Evolutionary conservation across 768 basidiomycete species (phyloP).

Genomic region (Candolleomyces aberdarensis): DNA sequence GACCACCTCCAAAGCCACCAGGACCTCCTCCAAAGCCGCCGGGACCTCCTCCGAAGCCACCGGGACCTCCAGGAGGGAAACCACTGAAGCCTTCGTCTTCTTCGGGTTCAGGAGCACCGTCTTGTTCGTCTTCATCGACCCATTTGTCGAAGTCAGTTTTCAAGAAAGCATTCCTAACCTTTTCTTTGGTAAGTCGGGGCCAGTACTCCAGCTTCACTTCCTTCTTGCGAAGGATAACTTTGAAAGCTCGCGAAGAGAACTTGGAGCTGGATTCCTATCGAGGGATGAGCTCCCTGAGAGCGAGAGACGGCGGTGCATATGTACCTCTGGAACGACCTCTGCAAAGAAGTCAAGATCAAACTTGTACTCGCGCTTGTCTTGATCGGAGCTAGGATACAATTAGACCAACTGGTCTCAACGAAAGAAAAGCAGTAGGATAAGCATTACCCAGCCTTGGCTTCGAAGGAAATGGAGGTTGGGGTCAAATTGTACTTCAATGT

Average conservation of each 20-base stretch:
- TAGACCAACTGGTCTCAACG: constrained; percentile 1
- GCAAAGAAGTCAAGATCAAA: constrained; percentile 76
- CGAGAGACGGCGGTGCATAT: constrained; percentile 11
- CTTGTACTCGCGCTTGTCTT: constrained; percentile 61
- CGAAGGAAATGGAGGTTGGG: constrained; percentile 56
- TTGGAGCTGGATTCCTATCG: constrained; percentile 54
- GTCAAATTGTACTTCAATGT: constrained; percentile 62
- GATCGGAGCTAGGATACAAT: constrained; percentile 27
- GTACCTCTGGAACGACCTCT: constrained; percentile 75
- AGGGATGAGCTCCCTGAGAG: neutral
- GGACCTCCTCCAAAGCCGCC: constrained; percentile 40
- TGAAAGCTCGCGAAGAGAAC: constrained; percentile 65
- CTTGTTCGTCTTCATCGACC: constrained; percentile 98
- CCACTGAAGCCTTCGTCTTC: constrained; percentile 43
- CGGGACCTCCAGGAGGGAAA: constrained; percentile 32
- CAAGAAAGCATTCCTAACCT: constrained; percentile 72
- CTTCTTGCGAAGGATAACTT: constrained; percentile 78
- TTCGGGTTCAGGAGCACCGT: constrained; percentile 51
- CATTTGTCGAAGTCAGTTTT: constrained; percentile 96
- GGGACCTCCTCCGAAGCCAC: constrained; percentile 34
- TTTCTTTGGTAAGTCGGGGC: constrained; percentile 91
- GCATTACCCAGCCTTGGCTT: constrained; percentile 60
- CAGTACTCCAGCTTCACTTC: constrained; percentile 75
- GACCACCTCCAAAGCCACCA: constrained; percentile 37
- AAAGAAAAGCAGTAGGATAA: constrained; percentile 10